Percentiles rank a stretch among this genome's conserved stretches.
Conservation (phyloP, 208 protist species). For the Wallacemonas sp. region DNA sequence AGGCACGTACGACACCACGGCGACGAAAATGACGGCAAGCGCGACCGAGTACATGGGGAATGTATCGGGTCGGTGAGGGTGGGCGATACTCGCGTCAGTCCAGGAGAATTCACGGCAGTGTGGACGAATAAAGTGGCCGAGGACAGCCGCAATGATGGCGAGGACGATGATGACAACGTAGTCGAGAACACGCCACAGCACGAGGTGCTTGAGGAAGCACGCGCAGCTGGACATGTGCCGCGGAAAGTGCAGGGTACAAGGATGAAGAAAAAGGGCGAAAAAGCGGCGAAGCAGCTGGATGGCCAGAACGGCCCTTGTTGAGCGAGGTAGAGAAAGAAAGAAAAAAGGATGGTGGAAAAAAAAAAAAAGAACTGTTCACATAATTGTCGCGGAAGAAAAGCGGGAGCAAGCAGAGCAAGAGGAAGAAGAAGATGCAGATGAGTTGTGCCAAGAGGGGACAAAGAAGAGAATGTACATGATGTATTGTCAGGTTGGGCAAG, state of each 20-base stretch:
- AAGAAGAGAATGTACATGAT: too few species aligned
- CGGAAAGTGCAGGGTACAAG: too few species aligned
- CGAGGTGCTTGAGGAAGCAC: constrained; percentile 17
- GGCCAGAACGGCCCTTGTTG: background rate
- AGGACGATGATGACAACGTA: constrained; percentile 37
- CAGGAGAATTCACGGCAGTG: constrained; percentile 59
- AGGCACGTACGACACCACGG: constrained; percentile 24
- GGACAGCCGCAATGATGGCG: constrained; percentile 17
- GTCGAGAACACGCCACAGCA: constrained; percentile 36
- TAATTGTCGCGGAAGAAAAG: constrained; percentile 8
- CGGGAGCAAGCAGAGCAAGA: too few species aligned
- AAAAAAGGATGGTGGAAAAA: too few species aligned
- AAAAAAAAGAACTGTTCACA: background rate
- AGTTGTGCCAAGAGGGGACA: too few species aligned
- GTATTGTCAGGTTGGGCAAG: too few species aligned
- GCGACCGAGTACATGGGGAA: constrained; percentile 50
- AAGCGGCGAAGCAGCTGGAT: background rate
- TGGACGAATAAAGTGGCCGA: constrained; percentile 22
- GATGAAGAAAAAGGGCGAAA: constrained; percentile 5
- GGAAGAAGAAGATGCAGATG: too few species aligned
- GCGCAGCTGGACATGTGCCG: constrained; percentile 13
- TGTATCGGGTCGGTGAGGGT: constrained; percentile 29
- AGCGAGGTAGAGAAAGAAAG: background rate
- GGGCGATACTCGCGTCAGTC: constrained; percentile 44
- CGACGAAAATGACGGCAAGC: constrained; percentile 30